Conservation (phyloP, 73 alveolate genomes). For the Uronychia setigera region DNA sequence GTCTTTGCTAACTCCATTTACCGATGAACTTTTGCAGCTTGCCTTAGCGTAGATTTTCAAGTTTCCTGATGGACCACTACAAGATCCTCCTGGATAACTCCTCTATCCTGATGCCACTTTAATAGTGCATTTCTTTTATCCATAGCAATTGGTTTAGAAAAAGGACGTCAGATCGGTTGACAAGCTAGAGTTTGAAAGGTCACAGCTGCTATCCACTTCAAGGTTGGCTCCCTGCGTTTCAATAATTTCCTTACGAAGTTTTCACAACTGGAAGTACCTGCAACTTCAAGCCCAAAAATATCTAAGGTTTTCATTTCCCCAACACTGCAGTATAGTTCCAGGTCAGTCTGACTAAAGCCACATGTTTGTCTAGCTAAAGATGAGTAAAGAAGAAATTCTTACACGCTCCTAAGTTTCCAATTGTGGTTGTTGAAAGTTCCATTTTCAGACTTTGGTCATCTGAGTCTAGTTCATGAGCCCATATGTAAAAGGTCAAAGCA, state of each 20-base stretch:
- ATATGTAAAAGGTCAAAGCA: slow-evolving; percentile 24
- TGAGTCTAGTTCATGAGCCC: slow-evolving; percentile 12
- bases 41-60: slow-evolving; percentile 2
- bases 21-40: not conserved
- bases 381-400: not conserved
- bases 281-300: not conserved
- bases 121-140: not conserved
- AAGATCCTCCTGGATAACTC: not conserved
- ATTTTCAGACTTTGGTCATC: slow-evolving; percentile 9
- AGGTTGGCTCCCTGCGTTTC: too few species aligned
- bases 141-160: not conserved
- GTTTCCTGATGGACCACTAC: not conserved
- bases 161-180: too few species aligned
- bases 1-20: slow-evolving; percentile 6
- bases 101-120: too few species aligned
- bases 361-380: not conserved
- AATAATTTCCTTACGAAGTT: not conserved
- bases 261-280: not conserved
- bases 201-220: too few species aligned
- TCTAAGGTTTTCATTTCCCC: not conserved
- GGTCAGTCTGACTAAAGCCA: not conserved
- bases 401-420: slow-evolving; percentile 53
- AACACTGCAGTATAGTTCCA: not conserved
- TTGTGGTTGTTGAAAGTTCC: slow-evolving; percentile 31
- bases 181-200: too few species aligned